Base-by-base conservation (phyloP, 805 yeast genomes). In the Ogataea philodendri region DNA sequence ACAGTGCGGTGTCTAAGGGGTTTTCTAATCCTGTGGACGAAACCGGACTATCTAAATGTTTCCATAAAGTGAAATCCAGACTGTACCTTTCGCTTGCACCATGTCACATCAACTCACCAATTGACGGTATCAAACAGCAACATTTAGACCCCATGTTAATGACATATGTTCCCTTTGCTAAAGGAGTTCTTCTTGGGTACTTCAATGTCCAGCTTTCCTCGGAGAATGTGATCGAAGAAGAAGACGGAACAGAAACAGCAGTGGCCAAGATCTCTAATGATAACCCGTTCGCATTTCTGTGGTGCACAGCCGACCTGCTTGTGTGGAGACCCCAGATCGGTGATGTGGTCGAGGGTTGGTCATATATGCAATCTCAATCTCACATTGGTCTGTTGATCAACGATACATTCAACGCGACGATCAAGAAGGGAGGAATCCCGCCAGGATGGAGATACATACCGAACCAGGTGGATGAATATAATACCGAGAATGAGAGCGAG, bases 321-420 rank as follows among this genome's bases (percentile, higher is more conserved):
- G 75, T 88, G 31, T 93, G 98, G 97, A 77, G 74, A 51, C 98
- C 99, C 4, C 76, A 76, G 50, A 67, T 78, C n/a, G 96, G 95
- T 4, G 97, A 93, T 55, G 64, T 71, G 1, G 63, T 93, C 13
- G 94, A 89, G 59, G 98, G 98, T 9, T 74, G 79, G 68, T 73
- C 83, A 36, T 87, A 86, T 65, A 80, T 90, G 76, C 97, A 90
- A 66, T 81, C 96, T 3, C 95, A 95, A 11, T 82, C 96, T 6
- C 98, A 93, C 57, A 83, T 93, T 51, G 97, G 97, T 42, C 68
- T 93, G 42, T 71, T 93, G 46, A 70, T 93, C 32, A 89, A 86
- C 58, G 97, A 93, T 63, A 86, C 95, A 1, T 93, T 93, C 67
- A 93, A 93, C 63, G 97, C 97, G 15, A 79, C 90, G 29, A 86